phyloP scores from a whole-genome alignment of 2,329 filamentous ascomycete genomes.

The Tolypocladium guangdongense region DNA sequence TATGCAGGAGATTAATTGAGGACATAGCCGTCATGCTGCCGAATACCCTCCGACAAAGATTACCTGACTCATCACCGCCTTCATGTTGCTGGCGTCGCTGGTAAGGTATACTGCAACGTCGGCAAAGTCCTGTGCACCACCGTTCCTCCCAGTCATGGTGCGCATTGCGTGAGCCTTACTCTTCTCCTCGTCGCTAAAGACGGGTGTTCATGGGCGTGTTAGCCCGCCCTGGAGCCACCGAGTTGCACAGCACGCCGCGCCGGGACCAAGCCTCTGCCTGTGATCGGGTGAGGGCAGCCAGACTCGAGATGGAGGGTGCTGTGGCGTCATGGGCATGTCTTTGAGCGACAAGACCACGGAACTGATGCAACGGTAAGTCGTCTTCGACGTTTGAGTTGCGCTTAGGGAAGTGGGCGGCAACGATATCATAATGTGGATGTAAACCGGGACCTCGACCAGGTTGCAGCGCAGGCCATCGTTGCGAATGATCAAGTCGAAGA shows the following conservation, averaged over 20 bases:
- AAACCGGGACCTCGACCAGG: no score
- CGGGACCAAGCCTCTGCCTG: constrained; percentile 25
- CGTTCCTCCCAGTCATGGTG: constrained; percentile 21
- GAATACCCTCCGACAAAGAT: constrained; percentile 25
- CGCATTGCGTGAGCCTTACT: constrained; percentile 13
- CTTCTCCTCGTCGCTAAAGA: constrained; percentile 11
- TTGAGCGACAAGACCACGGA: no score
- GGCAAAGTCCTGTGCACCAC: constrained; percentile 18
- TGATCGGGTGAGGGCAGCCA: constrained; percentile 15
- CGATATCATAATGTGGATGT: no score
- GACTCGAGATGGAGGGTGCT: no score
- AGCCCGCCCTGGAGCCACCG: constrained; percentile 20
- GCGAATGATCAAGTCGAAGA: no score
- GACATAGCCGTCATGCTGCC: constrained; percentile 8
- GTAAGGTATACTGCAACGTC: constrained; percentile 19
- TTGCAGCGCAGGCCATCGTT: no score
- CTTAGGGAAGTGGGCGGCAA: no score
- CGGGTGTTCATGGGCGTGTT: constrained; percentile 15
- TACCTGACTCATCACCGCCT: constrained; percentile 20
- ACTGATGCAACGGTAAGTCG: no score
- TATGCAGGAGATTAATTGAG: no score
- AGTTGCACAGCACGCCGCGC: constrained; percentile 21
- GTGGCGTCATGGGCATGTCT: no score
- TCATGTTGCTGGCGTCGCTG: constrained; percentile 17
- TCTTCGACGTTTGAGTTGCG: no score